Evolutionary conservation across 2,329 filamentous ascomycete species (phyloP).

Genomic region (Phaeoacremonium minimum): DNA sequence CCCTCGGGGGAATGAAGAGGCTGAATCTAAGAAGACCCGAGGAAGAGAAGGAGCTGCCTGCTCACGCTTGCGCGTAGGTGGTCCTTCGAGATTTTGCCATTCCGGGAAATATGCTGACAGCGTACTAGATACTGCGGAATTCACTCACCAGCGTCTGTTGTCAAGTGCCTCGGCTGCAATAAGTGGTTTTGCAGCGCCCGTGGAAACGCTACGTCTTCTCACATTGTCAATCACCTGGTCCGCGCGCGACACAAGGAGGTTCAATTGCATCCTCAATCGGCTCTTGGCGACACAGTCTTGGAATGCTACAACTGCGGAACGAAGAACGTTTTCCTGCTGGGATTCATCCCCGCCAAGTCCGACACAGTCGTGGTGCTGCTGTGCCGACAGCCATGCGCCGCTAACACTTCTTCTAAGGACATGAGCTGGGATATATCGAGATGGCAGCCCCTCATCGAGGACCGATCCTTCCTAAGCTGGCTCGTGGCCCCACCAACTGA

Average conservation of each 20-base stretch:
- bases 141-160: conserved; percentile 89
- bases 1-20: conserved; percentile 70
- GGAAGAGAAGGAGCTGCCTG: conserved; percentile 85
- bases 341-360: conserved; percentile 97
- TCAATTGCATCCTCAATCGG: conserved; percentile 88
- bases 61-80: conserved; percentile 92
- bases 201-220: conserved; percentile 92
- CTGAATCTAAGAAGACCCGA: conserved; percentile 56
- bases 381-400: conserved; percentile 92
- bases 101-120: too few species aligned
- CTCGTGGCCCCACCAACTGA: conserved; percentile 86
- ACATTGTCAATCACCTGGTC: conserved; percentile 97
- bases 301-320: conserved; percentile 99
- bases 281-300: conserved; percentile 89
- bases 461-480: conserved; percentile 92
- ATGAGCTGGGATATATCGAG: conserved; percentile 99
- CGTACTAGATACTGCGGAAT: conserved; percentile 83
- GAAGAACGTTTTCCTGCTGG: conserved; percentile 97
- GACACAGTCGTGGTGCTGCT: conserved; percentile 96
- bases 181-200: conserved; percentile 99
- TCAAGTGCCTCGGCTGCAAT: conserved; percentile 91
- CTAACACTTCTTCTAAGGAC: conserved; percentile 92
- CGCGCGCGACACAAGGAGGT: conserved; percentile 98
- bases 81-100: conserved; percentile 1
- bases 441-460: conserved; percentile 96